Base-by-base conservation (phyloP, 2,329 filamentous ascomycete species). In the Penicillium psychrosexuale region DNA sequence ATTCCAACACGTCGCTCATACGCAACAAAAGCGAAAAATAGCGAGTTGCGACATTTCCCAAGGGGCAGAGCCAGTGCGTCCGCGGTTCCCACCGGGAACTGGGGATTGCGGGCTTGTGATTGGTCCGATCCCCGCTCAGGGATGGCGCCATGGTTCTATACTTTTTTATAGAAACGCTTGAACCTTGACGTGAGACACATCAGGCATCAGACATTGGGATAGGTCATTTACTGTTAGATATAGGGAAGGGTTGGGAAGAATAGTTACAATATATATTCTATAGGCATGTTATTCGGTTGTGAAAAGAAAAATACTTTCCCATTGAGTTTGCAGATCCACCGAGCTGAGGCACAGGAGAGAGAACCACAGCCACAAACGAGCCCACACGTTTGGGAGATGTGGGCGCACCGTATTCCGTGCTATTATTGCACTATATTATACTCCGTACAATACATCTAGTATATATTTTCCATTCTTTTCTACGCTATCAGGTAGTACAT, bases 81-180 rank as follows among this genome's bases (percentile, higher is more conserved):
- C 56, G 59, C 40, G 50, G 57, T 56, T 56, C 27, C 51, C 54
- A 56, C 53, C 34, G 51, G 58, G 56, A 59, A 57, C 46, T 53
- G 39, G 50, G 49, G 50, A 59, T 37, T 30, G 15, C 22, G 15
- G n/a, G 7, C 2, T 30, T 17, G 19, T 59, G 30, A 62, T 62
- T 62, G 58, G 60, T 19, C 19, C 48, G 53, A 59, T 57, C 45
- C 24, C 27, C 39, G n/a, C 53, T 61, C 53, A 61, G 53, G 51
- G 56, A 50, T 50, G 39, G 38, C 33, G 50, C 44, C 50, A 54
- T 49, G 50, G 46, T 24, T 43, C 37, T 28, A 40, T 31, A 28
- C 38, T 27, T 48, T 52, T 52, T 47, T 52, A 38, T 51, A 37
- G 47, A 46, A 40, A 22, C 36, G 11, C 5, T 27, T 19, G 36